A percentile compares a stretch with the other conserved stretches of the same genome.
These are phyloP conservation scores for Rhytidhysteron rufulum DNA, from an alignment of 2,329 filamentous ascomycete genomes.

Conservation along the genomic window DNA sequence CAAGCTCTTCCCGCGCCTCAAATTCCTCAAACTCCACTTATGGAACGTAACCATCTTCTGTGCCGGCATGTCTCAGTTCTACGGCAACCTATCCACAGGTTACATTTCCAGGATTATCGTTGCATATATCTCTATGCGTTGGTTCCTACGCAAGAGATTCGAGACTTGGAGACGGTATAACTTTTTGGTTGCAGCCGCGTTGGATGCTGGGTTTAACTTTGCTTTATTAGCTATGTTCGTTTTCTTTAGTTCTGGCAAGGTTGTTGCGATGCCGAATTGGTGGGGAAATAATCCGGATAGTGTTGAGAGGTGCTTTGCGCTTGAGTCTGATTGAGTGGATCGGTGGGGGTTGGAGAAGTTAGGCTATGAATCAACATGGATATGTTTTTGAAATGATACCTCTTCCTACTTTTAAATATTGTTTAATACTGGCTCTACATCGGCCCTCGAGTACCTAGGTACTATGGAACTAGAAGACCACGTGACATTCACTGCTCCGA, in stretches of 20 bases:
- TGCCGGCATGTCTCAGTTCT: conserved; percentile 52
- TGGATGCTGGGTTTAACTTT: conserved; percentile 61
- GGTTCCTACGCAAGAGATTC: conserved; percentile 54
- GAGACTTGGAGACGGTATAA: conserved; percentile 59
- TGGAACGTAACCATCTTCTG: conserved; percentile 64
- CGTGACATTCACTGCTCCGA: too few relatives aligned
- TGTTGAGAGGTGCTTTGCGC: conserved; percentile 58
- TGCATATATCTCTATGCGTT: conserved; percentile 60
- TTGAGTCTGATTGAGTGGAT: conserved; percentile 24
- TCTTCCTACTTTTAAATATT: too few relatives aligned
- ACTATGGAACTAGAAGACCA: too few relatives aligned
- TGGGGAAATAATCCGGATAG: conserved; percentile 57
- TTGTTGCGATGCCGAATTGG: conserved; percentile 59
- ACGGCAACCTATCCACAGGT: conserved; percentile 60
- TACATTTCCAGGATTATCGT: conserved; percentile 55
- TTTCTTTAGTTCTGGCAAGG: conserved; percentile 55
- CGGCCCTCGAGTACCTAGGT: too few relatives aligned
- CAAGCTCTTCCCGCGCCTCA: conserved; percentile 49
- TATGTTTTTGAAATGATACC: too few relatives aligned
- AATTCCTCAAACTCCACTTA: conserved; percentile 51
- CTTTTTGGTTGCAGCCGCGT: conserved; percentile 58
- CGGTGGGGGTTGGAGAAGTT: too few relatives aligned
- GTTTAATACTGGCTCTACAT: too few relatives aligned
- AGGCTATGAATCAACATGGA: too few relatives aligned
- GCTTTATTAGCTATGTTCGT: conserved; percentile 61